Conservation (phyloP, 768 basidiomycete genomes). For the Macrocybe gigantea region DNA sequence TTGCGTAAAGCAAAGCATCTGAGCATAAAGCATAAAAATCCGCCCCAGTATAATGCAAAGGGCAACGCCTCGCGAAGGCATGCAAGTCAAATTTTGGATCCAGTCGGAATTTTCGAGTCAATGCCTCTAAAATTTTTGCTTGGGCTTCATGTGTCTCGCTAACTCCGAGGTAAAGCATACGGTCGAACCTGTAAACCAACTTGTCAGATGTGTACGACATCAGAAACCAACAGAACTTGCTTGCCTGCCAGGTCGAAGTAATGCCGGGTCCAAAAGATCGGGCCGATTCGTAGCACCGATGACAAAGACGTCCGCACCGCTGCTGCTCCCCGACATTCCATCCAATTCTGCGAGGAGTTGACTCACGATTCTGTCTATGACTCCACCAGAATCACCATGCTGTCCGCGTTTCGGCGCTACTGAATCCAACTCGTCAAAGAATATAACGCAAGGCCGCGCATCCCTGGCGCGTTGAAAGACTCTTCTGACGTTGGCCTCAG, state of each 20-base stretch:
- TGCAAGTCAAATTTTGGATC: conserved; percentile 60
- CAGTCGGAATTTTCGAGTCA: conserved; percentile 90
- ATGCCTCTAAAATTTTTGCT: conserved; percentile 77
- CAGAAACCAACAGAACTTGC: conserved; percentile 10
- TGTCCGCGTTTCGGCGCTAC: conserved; percentile 93
- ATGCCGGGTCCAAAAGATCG: conserved; percentile 83
- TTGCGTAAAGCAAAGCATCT: conserved; percentile 93
- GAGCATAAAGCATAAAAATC: conserved; percentile 98
- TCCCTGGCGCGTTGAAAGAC: conserved; percentile 90
- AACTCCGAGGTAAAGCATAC: conserved; percentile 94
- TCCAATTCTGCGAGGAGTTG: conserved; percentile 92
- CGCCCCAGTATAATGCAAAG: conserved; percentile 94
- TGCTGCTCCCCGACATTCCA: conserved; percentile 67
- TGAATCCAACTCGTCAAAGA: conserved; percentile 95
- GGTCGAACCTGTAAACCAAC: conserved; percentile 73
- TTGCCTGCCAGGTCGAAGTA: conserved; percentile 83
- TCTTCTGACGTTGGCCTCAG: conserved; percentile 92
- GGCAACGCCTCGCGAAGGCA: conserved; percentile 64
- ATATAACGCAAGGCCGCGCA: conserved; percentile 91
- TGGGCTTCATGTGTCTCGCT: conserved; percentile 83
- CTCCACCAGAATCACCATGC: conserved; percentile 94
- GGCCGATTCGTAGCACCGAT: conserved; percentile 96
- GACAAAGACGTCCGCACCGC: conserved; percentile 78
- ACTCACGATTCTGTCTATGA: conserved; percentile 97
- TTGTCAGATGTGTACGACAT: background rate